These are phyloP conservation scores for Trichoderma atroviride DNA, from an alignment of 2,329 filamentous ascomycete genomes.

Conservation along the genomic window DNA sequence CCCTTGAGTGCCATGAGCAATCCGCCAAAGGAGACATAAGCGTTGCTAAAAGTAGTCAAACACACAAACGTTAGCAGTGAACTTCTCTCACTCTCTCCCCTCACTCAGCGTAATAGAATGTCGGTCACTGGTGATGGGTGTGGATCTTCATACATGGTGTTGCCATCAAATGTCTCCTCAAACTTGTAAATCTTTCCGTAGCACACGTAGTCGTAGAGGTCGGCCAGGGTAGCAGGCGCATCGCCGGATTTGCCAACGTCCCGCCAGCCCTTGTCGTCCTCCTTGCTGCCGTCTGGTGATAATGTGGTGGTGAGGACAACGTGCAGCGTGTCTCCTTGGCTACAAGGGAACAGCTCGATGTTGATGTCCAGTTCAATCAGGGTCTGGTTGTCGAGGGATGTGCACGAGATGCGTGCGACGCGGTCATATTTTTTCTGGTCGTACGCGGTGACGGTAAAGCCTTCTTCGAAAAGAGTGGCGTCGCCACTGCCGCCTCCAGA, in stretches of 20 bases:
- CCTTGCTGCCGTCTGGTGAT: slow-evolving; percentile 80
- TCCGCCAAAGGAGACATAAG: slow-evolving; percentile 92
- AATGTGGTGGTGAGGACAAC: slow-evolving; percentile 84
- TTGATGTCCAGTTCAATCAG: slow-evolving; percentile 90
- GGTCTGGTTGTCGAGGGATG: slow-evolving; percentile 72
- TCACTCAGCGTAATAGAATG: neutral
- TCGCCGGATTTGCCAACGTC: slow-evolving; percentile 62
- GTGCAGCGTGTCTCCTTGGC: slow-evolving; percentile 73
- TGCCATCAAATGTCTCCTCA: slow-evolving; percentile 75
- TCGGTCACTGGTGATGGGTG: neutral
- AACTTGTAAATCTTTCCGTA: slow-evolving; percentile 89
- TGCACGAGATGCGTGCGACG: slow-evolving; percentile 81
- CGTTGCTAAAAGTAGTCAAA: slow-evolving; percentile 64
- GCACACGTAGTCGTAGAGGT: slow-evolving; percentile 86
- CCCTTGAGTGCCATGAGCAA: slow-evolving; percentile 88
- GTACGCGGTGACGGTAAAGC: slow-evolving; percentile 77
- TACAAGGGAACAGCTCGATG: slow-evolving; percentile 83
- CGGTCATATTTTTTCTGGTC: slow-evolving; percentile 93
- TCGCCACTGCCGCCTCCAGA: slow-evolving; percentile 66
- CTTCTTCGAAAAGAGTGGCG: slow-evolving; percentile 90
- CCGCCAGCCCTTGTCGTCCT: slow-evolving; percentile 79
- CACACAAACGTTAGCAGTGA: neutral
- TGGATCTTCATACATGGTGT: slow-evolving; percentile 69
- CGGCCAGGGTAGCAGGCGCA: slow-evolving; percentile 66
- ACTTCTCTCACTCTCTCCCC: neutral